These are phyloP conservation scores for Botryotinia calthae DNA, from an alignment of 2,329 filamentous ascomycete species.

Conservation along the genomic window DNA sequence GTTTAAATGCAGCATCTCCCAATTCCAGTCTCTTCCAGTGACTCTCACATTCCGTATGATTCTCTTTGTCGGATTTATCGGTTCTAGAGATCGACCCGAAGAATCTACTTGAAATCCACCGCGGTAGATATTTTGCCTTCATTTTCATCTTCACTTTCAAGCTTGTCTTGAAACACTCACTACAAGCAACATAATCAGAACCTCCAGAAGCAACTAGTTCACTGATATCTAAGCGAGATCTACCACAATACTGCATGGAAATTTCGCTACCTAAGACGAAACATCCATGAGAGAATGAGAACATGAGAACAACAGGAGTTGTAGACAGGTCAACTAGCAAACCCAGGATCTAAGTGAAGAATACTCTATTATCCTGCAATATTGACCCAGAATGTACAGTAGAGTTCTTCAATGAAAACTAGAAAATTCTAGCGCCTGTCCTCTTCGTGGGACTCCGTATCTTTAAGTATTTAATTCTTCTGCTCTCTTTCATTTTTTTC, in stretches of 20 bases:
- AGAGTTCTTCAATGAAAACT: background rate
- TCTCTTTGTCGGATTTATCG: background rate
- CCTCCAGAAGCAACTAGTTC: background rate
- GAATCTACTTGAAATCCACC: background rate
- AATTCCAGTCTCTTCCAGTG: background rate
- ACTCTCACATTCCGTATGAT: background rate
- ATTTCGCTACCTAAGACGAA: background rate
- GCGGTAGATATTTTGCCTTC: background rate
- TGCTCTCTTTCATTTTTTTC: background rate
- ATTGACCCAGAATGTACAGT: background rate
- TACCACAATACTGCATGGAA: background rate
- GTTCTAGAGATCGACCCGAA: background rate
- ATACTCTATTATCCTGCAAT: fast-evolving
- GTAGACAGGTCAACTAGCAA: background rate
- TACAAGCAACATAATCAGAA: background rate
- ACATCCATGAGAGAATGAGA: background rate
- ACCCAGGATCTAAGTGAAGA: background rate
- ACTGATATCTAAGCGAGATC: background rate
- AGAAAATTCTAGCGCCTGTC: background rate
- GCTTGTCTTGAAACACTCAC: background rate
- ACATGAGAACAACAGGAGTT: background rate
- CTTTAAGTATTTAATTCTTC: background rate
- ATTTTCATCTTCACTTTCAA: background rate
- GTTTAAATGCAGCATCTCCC: background rate
- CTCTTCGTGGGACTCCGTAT: background rate